phyloP scores from a whole-genome alignment of 2,329 filamentous ascomycete genomes.

The Truncatella angustata region DNA sequence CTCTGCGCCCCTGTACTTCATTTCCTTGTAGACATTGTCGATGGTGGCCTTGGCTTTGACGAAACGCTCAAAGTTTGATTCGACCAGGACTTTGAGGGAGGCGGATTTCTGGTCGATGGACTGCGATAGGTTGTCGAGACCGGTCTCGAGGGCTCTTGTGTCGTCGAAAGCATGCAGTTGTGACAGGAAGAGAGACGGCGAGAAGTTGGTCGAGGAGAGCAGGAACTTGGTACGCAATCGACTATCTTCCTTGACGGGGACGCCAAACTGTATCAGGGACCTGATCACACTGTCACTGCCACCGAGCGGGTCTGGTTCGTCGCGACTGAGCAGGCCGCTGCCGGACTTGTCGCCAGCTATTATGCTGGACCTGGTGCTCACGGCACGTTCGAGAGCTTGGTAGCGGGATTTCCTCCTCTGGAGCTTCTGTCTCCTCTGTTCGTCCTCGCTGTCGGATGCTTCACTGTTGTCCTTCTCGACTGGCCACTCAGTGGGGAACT shows the following conservation, averaged over 20 bases:
- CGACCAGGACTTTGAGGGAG: slow-evolving; percentile 91
- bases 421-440: slow-evolving; percentile 45
- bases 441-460: slow-evolving; percentile 60
- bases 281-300: slow-evolving; percentile 82
- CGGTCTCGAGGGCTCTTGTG: slow-evolving; percentile 75
- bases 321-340: slow-evolving; percentile 79
- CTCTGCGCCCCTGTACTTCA: slow-evolving; percentile 72
- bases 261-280: slow-evolving; percentile 70
- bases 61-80: slow-evolving; percentile 98
- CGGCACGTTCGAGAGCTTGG: slow-evolving; percentile 76
- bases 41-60: slow-evolving; percentile 97
- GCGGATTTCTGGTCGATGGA: slow-evolving; percentile 98
- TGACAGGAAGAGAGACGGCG: slow-evolving; percentile 85
- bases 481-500: slow-evolving; percentile 84
- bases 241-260: slow-evolving; percentile 81
- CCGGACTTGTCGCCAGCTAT: slow-evolving; percentile 67
- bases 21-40: slow-evolving; percentile 97
- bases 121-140: slow-evolving; percentile 79
- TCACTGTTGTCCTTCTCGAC: slow-evolving; percentile 68
- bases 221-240: slow-evolving; percentile 81
- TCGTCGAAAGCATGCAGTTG: slow-evolving; percentile 87
- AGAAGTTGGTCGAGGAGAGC: slow-evolving; percentile 93
- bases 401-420: slow-evolving; percentile 73
- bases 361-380: slow-evolving; percentile 65
- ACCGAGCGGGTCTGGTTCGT: slow-evolving; percentile 92